Evolutionary conservation across 768 basidiomycete genomes (phyloP), one percentile per base, ranked within the genome.

Genomic region (Russula virescens): DNA sequence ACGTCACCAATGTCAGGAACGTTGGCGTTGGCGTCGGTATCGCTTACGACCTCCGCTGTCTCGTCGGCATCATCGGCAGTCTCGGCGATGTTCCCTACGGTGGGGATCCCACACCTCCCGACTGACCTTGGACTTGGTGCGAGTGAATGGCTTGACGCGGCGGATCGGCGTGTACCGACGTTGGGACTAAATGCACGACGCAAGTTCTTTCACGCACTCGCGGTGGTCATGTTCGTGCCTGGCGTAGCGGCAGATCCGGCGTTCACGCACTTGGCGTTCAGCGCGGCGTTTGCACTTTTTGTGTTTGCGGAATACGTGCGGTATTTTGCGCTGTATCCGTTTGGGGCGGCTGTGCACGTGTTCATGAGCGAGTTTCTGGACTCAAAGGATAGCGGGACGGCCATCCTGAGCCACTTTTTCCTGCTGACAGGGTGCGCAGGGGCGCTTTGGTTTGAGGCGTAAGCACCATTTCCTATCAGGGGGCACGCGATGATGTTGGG

Each of bases 361-460:
- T 99, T 99, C 75, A 86, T 99, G 85, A 91, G 89, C 76, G 97
- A 99, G 73, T 99, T 99, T 71, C 78, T 98, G 72, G 97, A 99
- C 75, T 82, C 88, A 69, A 91, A 92, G 75, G 97, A 99, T 74
- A 82, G 87, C 54, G 97, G 97, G 3, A 96, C 95, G 13, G 97
- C 94, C 28, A 95, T 99, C 68, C 74, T 99, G 68, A 95, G 94
- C 70, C 97, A 99, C 75, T 99, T 99, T 72, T 99, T 98, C 76
- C 77, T 99, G 49, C 78, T 99, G 57, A 95, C 93, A 0, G 97
- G 97, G 2, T 98, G 96, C 73, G 95, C 97, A 7, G 87, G 90
- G 9, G 87, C 91, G 18, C 73, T 98, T 23, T 99, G 97, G 97
- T 81, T 99, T 53, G 97, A 98, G 77, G 91, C 92, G 87, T 91